Evolutionary conservation across 805 yeast species (phyloP).

Genomic region (Zygosaccharomyces pseudorouxii): DNA sequence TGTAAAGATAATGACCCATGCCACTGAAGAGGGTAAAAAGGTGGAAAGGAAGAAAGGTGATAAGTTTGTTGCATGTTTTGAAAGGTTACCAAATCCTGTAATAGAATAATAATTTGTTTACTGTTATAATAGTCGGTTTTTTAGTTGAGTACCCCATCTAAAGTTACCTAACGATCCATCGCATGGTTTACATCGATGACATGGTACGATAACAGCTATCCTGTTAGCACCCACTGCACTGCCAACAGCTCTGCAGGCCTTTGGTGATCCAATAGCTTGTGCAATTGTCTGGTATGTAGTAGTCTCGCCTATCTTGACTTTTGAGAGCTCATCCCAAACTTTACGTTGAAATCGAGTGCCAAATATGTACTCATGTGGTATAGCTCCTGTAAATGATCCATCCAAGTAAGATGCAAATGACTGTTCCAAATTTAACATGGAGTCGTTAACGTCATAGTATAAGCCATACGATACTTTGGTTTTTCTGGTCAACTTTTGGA

Average conservation of each 20-base stretch:
- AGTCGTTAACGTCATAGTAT: not conserved
- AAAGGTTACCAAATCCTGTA: slow-evolving; percentile 59
- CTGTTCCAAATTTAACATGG: slow-evolving; percentile 1
- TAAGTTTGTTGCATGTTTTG: slow-evolving; percentile 85
- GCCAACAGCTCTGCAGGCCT: slow-evolving; percentile 39
- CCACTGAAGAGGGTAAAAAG: slow-evolving; percentile 98
- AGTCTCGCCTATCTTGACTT: slow-evolving; percentile 32
- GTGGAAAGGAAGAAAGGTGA: slow-evolving; percentile 85
- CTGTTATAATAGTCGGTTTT: slow-evolving; percentile 25
- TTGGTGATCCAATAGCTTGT: slow-evolving; percentile 27
- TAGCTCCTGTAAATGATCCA: slow-evolving; percentile 1
- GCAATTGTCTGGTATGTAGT: slow-evolving; percentile 37
- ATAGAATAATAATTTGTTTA: slow-evolving; percentile 12
- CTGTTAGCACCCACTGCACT: slow-evolving; percentile 40
- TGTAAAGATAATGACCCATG: slow-evolving; percentile 78
- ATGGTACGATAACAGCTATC: slow-evolving; percentile 40
- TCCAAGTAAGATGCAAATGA: slow-evolving; percentile 5
- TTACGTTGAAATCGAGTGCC: slow-evolving; percentile 39
- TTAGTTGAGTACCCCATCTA: slow-evolving; percentile 38
- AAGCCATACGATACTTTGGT: slow-evolving; percentile 15
- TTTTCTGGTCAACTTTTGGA: slow-evolving; percentile 14
- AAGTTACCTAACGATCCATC: slow-evolving; percentile 37
- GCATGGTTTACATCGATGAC: slow-evolving; percentile 40
- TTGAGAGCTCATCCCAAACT: slow-evolving; percentile 37
- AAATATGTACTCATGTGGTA: slow-evolving; percentile 30